These are phyloP conservation scores for Juncus effusus DNA, from an alignment of 176 grass and related monocot species.

Conservation along the genomic window DNA sequence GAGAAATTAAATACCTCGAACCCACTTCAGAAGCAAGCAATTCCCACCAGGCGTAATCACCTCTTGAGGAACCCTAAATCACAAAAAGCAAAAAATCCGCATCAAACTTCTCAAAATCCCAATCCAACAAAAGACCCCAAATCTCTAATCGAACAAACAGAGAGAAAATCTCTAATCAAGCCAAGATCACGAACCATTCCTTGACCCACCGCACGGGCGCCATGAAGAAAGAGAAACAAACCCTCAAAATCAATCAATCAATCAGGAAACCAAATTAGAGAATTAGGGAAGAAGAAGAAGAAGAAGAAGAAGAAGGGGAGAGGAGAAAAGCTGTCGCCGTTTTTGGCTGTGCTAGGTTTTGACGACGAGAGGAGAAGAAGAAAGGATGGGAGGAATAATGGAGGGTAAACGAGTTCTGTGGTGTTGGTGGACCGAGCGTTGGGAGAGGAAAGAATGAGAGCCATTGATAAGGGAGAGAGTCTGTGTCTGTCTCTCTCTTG, in stretches of 20 bases:
- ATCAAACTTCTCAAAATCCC: conserved; percentile 8
- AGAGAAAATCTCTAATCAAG: not conserved
- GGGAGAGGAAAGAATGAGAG: conserved; percentile 14
- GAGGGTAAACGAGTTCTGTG: not conserved
- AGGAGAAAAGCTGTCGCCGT: not conserved
- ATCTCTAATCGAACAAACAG: not conserved
- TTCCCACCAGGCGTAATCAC: conserved; percentile 58
- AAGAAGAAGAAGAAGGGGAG: conserved; percentile 11
- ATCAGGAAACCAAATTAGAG: too few species aligned
- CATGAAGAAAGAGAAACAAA: conserved; percentile 21
- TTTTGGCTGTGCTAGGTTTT: conserved; percentile 1
- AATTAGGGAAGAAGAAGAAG: conserved; percentile 16
- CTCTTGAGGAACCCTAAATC: conserved; percentile 76
- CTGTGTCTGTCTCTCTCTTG: too few species aligned
- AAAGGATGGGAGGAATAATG: not conserved
- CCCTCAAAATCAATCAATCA: not conserved
- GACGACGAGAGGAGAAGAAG: not conserved
- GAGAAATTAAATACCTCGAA: conserved; percentile 52
- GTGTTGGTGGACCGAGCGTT: conserved; percentile 22
- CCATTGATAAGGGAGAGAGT: conserved; percentile 25
- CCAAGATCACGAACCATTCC: conserved; percentile 47
- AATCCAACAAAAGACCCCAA: not conserved
- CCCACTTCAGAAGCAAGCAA: conserved; percentile 87
- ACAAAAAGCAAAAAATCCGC: conserved; percentile 16
- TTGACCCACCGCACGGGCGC: conserved; percentile 63